Evolutionary conservation across 164 flowering plant species (phyloP).

Genomic region (Berberis vulgaris): DNA sequence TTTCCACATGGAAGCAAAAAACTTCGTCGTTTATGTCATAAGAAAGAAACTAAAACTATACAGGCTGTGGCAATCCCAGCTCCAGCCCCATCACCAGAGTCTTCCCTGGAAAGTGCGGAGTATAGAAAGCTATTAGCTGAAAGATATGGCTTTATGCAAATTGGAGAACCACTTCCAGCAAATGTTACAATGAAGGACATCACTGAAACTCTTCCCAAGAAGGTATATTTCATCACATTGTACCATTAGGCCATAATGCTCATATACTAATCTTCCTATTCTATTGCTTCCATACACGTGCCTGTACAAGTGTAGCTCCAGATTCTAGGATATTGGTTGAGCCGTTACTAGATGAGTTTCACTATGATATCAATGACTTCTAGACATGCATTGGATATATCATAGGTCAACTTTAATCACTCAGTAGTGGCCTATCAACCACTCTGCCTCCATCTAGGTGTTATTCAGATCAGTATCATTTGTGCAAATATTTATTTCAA

Average conservation of each 20-base stretch:
- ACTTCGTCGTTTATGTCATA: slow-evolving; percentile 14
- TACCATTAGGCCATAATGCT: not conserved
- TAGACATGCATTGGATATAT: no score
- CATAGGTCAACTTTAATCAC: no score
- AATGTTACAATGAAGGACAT: slow-evolving; percentile 63
- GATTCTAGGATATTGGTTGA: no score
- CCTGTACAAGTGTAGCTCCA: no score
- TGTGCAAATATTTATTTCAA: not conserved
- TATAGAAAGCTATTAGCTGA: slow-evolving; percentile 49
- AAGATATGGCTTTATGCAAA: slow-evolving; percentile 82
- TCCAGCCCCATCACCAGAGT: slow-evolving; percentile 35
- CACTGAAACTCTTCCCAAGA: slow-evolving; percentile 62
- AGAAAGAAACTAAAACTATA: slow-evolving; percentile 18
- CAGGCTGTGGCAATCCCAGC: slow-evolving; percentile 54
- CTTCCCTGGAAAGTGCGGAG: slow-evolving; percentile 36
- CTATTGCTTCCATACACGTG: not conserved
- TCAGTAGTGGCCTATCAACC: no score
- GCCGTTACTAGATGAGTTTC: no score
- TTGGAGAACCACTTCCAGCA: slow-evolving; percentile 81
- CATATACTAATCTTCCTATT: not conserved
- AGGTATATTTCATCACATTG: slow-evolving; percentile 32
- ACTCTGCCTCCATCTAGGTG: not conserved
- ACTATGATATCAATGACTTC: no score
- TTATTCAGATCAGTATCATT: not conserved
- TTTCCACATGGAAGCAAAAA: slow-evolving; percentile 16